phyloP scores from a whole-genome alignment of 495 filamentous ascomycete genomes.

The Amphirosellinia nigrospora region DNA sequence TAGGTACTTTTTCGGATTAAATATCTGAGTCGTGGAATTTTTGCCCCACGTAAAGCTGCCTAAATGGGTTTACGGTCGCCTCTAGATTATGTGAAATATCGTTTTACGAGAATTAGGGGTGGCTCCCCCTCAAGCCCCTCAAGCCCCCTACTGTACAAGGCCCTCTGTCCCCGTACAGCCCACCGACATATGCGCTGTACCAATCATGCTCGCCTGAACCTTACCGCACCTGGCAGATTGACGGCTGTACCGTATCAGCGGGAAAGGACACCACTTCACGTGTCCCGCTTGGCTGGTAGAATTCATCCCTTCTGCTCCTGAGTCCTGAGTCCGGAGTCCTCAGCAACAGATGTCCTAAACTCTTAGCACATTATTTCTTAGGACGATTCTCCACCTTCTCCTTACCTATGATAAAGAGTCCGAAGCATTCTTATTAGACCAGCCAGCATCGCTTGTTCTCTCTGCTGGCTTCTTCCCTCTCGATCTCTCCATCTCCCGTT shows the following conservation, averaged over 20 bases:
- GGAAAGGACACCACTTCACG: slow-evolving; percentile 5
- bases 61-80: background rate
- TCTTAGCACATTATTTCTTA: slow-evolving; percentile 7
- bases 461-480: background rate
- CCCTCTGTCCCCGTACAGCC: background rate
- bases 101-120: background rate
- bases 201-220: slow-evolving; percentile 6
- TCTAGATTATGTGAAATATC: background rate
- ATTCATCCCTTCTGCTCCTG: background rate
- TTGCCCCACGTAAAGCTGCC: background rate
- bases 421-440: slow-evolving; percentile 14
- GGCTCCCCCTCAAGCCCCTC: background rate
- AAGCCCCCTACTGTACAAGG: background rate
- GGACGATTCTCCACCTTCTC: slow-evolving; percentile 14
- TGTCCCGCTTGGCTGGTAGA: slow-evolving; percentile 13
- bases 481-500: background rate
- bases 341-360: slow-evolving; percentile 4
- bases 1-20: background rate
- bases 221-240: slow-evolving; percentile 4
- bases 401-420: slow-evolving; percentile 3
- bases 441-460: slow-evolving; percentile 9
- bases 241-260: background rate
- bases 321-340: no score
- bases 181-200: slow-evolving; percentile 16
- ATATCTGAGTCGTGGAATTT: background rate